Evolutionary conservation across 1,284 basidiomycete genomes (phyloP).

Genomic region (Apiotrichum mycotoxinovorans): DNA sequence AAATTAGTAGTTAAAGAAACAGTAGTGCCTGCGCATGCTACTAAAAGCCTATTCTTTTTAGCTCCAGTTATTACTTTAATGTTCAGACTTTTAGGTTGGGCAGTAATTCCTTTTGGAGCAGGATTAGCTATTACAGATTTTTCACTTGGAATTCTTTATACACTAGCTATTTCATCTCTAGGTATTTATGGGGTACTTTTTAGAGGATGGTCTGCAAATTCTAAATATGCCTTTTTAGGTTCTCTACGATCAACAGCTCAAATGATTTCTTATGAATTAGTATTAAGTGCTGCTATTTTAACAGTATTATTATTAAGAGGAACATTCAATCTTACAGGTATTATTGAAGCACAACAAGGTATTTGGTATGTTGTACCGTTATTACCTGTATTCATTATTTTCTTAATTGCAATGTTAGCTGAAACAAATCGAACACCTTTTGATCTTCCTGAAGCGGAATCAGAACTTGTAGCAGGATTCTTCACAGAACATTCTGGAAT

Average conservation of each 20-base stretch:
- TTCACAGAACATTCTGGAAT: conserved; percentile 43
- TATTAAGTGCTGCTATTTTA: conserved; percentile 41
- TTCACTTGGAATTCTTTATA: no score
- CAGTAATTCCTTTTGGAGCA: no score
- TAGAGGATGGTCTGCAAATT: no score
- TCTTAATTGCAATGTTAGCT: conserved; percentile 46
- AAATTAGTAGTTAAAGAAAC: no score
- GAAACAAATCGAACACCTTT: conserved; percentile 50
- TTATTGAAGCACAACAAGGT: conserved; percentile 48
- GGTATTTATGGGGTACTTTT: no score
- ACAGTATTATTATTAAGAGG: conserved; percentile 43
- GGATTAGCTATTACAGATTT: no score
- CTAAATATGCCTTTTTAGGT: no score
- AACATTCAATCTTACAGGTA: conserved; percentile 44
- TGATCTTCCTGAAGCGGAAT: conserved; percentile 48
- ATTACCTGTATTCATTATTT: conserved; percentile 48
- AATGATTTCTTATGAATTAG: conserved; percentile 49
- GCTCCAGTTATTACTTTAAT: no score
- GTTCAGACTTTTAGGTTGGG: no score
- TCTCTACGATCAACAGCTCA: conserved; percentile 47
- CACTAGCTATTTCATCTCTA: no score
- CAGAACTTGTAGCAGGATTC: conserved; percentile 41
- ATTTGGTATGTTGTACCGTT: conserved; percentile 48
- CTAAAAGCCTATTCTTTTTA: no score
- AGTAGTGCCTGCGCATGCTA: no score